A percentile compares a stretch with the other conserved stretches of the same genome.
These are phyloP conservation scores for Neoboletus brunneissimus DNA, from an alignment of 768 basidiomycete species.

Conservation along the genomic window DNA sequence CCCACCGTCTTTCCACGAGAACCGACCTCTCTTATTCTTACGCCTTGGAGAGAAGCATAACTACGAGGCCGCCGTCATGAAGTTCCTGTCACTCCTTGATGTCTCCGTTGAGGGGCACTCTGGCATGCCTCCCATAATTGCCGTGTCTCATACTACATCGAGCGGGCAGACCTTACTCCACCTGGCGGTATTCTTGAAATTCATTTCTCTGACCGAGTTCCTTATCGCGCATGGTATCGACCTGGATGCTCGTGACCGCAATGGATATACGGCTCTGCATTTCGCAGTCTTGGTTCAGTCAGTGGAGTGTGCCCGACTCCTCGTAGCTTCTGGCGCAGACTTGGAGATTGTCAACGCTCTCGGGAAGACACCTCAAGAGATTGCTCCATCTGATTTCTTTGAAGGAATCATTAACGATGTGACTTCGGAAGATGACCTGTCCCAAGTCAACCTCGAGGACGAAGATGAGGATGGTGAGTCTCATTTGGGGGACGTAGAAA, in stretches of 20 bases:
- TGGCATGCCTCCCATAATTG: slow-evolving; percentile 44
- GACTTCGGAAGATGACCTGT: slow-evolving; percentile 24
- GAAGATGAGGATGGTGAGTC: slow-evolving; percentile 58
- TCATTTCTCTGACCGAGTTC: slow-evolving; percentile 65
- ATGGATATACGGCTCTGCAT: slow-evolving; percentile 88
- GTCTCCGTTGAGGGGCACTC: slow-evolving; percentile 46
- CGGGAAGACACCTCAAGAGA: slow-evolving; percentile 69
- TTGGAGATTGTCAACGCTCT: slow-evolving; percentile 67
- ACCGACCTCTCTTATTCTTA: slow-evolving; percentile 55
- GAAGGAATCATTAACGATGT: slow-evolving; percentile 30
- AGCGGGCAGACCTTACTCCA: slow-evolving; percentile 88
- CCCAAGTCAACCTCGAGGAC: slow-evolving; percentile 23
- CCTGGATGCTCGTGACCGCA: slow-evolving; percentile 80
- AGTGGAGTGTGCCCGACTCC: slow-evolving; percentile 56
- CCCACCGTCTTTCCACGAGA: slow-evolving; percentile 44
- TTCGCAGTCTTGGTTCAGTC: slow-evolving; percentile 73
- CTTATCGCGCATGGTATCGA: slow-evolving; percentile 72
- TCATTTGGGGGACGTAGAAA: slow-evolving; percentile 68
- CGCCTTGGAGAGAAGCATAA: slow-evolving; percentile 54
- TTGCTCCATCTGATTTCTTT: slow-evolving; percentile 47
- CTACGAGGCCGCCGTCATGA: slow-evolving; percentile 75
- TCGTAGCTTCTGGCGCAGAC: slow-evolving; percentile 82
- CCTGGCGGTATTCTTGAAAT: slow-evolving; percentile 77
- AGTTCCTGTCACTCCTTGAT: slow-evolving; percentile 79
- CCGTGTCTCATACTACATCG: slow-evolving; percentile 68